A percentile compares a stretch with the other conserved stretches of the same genome.
phyloP scores from a whole-genome alignment of 78 protist species.

The Pelomyxa schiedti region DNA sequence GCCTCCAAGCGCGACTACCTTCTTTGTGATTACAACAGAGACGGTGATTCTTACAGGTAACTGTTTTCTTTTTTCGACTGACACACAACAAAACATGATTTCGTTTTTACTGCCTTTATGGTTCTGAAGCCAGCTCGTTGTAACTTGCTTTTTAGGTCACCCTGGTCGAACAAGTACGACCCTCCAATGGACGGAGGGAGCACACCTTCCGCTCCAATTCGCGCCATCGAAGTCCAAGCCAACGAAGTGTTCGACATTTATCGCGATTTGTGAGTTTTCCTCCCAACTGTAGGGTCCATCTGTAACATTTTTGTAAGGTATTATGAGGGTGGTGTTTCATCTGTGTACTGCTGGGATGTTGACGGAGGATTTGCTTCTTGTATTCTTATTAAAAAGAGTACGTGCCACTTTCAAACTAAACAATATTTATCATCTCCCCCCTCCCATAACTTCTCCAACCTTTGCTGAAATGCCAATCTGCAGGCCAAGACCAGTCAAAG shows the following conservation, averaged over 20 bases:
- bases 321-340: conserved; percentile 84
- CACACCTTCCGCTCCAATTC: conserved; percentile 64
- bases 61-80: not conserved
- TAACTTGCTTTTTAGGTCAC: conserved; percentile 64
- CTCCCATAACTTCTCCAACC: not conserved
- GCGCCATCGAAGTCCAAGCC: conserved; percentile 73
- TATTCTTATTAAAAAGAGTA: conserved; percentile 76
- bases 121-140: not conserved
- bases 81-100: not conserved
- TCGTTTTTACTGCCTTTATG: no score
- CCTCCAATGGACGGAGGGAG: conserved; percentile 81
- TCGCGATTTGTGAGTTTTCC: conserved; percentile 32
- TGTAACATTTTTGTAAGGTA: conserved; percentile 9
- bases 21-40: conserved; percentile 94
- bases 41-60: conserved; percentile 92
- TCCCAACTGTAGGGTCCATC: not conserved
- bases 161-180: conserved; percentile 90
- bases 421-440: no score
- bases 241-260: conserved; percentile 83
- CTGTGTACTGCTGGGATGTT: conserved; percentile 86
- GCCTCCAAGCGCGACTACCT: conserved; percentile 59
- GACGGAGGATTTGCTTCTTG: conserved; percentile 81
- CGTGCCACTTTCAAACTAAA: not conserved
- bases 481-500: conserved; percentile 59
- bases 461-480: not conserved